phyloP scores from a whole-genome alignment of 2,329 filamentous ascomycete genomes.

The Exophiala viscosa region DNA sequence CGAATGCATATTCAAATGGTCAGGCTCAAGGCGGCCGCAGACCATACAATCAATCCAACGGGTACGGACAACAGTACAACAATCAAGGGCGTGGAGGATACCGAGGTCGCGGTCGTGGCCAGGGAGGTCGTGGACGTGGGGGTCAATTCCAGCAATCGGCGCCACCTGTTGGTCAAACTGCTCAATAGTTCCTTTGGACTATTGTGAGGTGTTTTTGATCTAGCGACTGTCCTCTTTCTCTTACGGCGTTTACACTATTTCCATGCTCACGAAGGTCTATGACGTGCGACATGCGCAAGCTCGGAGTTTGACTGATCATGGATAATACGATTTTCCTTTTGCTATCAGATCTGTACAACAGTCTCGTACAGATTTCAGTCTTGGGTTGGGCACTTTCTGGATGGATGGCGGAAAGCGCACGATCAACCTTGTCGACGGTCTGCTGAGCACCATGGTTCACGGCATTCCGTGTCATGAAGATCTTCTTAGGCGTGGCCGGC shows the following conservation, averaged over 20 bases:
- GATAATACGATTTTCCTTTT: constrained; percentile 14
- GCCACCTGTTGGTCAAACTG: constrained; percentile 14
- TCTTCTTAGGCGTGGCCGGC: constrained; percentile 2
- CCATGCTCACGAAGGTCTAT: constrained; percentile 25
- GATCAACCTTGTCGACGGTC: neutral
- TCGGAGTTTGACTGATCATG: constrained; percentile 26
- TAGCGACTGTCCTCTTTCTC: constrained; percentile 10
- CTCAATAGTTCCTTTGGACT: constrained; percentile 12
- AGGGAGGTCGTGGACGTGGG: constrained; percentile 36
- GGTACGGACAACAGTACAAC: constrained; percentile 31
- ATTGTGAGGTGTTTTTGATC: constrained; percentile 1
- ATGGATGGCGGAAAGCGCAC: constrained; percentile 9
- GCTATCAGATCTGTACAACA: constrained; percentile 24
- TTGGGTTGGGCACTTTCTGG: constrained; percentile 20
- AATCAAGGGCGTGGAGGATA: constrained; percentile 37
- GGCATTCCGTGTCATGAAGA: constrained; percentile 18
- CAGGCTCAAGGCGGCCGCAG: constrained; percentile 14
- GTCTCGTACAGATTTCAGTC: constrained; percentile 19
- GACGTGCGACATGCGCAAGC: constrained; percentile 28
- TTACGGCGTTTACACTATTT: constrained; percentile 17
- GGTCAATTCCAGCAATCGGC: constrained; percentile 18
- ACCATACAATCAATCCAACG: constrained; percentile 21
- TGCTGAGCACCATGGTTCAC: constrained; percentile 9
- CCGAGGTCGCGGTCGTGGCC: constrained; percentile 43
- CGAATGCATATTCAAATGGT: constrained; percentile 13